Conservation (phyloP, 2,329 filamentous ascomycete species). For the Penicillium vulpinum region DNA sequence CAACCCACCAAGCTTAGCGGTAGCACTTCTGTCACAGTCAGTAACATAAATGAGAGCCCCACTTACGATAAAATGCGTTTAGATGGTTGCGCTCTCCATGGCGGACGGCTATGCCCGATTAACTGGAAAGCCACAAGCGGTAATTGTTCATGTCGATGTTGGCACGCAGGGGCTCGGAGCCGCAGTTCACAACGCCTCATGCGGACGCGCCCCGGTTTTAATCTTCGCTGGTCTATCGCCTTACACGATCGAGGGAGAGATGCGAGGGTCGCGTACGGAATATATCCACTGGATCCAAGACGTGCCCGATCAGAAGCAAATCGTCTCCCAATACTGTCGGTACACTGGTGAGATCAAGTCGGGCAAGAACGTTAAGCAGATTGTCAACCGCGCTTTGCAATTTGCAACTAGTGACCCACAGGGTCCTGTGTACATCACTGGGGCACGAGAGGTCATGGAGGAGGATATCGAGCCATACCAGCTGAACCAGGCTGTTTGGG, state of each 20-base stretch:
- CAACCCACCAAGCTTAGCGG: not conserved
- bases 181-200: slow-evolving; percentile 76
- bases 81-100: slow-evolving; percentile 86
- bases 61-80: slow-evolving; percentile 2
- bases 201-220: slow-evolving; percentile 70
- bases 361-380: slow-evolving; percentile 82
- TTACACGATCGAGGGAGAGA: slow-evolving; percentile 74
- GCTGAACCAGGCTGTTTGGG: slow-evolving; percentile 70
- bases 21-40: slow-evolving; percentile 11
- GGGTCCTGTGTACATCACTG: slow-evolving; percentile 77
- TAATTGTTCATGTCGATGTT: slow-evolving; percentile 79
- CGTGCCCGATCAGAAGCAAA: slow-evolving; percentile 76
- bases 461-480: slow-evolving; percentile 74
- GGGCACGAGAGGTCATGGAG: slow-evolving; percentile 80
- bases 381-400: slow-evolving; percentile 80
- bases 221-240: slow-evolving; percentile 78
- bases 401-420: slow-evolving; percentile 76
- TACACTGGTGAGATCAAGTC: slow-evolving; percentile 82
- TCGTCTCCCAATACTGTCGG: slow-evolving; percentile 80
- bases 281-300: slow-evolving; percentile 88
- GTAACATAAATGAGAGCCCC: not conserved
- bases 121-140: slow-evolving; percentile 71
- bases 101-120: slow-evolving; percentile 76
- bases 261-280: slow-evolving; percentile 74
- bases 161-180: slow-evolving; percentile 77